These are phyloP conservation scores for Triglochin maritima DNA, from an alignment of 106 monocot species.

Conservation along the genomic window DNA sequence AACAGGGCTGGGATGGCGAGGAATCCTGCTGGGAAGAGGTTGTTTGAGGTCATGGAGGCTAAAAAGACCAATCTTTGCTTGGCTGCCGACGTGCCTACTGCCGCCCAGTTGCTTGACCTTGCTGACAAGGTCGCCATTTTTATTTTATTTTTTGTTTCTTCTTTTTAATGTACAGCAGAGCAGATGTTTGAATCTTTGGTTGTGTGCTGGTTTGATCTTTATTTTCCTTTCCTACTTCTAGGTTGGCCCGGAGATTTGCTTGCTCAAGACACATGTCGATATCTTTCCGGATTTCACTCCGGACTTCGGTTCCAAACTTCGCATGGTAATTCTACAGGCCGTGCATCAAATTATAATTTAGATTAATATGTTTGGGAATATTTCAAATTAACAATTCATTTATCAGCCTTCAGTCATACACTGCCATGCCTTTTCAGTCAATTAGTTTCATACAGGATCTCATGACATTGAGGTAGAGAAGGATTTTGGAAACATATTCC, in stretches of 20 bases:
- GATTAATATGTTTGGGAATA: neutral
- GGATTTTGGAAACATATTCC: too few species aligned
- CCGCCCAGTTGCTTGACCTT: slow-evolving; percentile 56
- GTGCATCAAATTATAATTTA: neutral
- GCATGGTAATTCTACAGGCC: slow-evolving; percentile 20
- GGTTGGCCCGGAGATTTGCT: slow-evolving; percentile 94
- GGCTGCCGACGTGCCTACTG: slow-evolving; percentile 81
- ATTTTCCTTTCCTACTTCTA: slow-evolving; percentile 15
- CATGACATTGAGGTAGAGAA: too few species aligned
- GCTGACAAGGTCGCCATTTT: slow-evolving; percentile 58
- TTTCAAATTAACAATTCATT: neutral
- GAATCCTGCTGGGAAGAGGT: slow-evolving; percentile 66
- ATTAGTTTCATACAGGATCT: too few species aligned
- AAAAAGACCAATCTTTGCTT: slow-evolving; percentile 87
- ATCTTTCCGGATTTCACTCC: slow-evolving; percentile 81
- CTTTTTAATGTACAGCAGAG: neutral
- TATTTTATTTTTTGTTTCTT: neutral
- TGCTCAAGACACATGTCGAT: slow-evolving; percentile 94
- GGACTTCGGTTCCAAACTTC: slow-evolving; percentile 72
- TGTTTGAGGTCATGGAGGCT: slow-evolving; percentile 83
- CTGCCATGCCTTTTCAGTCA: too few species aligned
- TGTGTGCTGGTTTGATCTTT: neutral
- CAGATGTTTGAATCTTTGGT: neutral
- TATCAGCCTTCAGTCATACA: too few species aligned
- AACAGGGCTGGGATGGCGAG: slow-evolving; percentile 57